Evolutionary conservation across 75 land plant genomes (phyloP).

Genomic region (Gnetum montanum): DNA sequence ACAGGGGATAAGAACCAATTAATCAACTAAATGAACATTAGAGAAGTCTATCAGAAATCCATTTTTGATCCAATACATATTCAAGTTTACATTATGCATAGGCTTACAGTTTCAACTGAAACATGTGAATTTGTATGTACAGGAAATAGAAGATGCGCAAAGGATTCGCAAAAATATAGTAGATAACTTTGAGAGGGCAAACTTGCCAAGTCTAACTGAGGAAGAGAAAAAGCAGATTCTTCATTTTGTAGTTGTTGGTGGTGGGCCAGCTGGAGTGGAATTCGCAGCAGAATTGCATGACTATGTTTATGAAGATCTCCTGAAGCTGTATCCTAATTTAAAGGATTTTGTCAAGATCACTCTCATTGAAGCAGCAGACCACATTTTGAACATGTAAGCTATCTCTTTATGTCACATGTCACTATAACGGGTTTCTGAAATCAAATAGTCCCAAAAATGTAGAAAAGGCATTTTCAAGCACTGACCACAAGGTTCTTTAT

Average conservation of each 20-base stretch:
- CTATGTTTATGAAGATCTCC: constrained; percentile 67
- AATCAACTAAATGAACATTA: too few relatives aligned
- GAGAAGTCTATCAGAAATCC: too few relatives aligned
- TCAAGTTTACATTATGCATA: background rate
- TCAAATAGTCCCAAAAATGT: too few relatives aligned
- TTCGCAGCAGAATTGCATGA: constrained; percentile 95
- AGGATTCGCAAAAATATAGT: constrained; percentile 68
- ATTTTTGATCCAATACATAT: too few relatives aligned
- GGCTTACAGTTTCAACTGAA: background rate
- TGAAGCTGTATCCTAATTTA: constrained; percentile 52
- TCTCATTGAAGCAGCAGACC: constrained; percentile 65
- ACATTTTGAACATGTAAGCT: constrained; percentile 81
- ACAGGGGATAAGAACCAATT: too few relatives aligned
- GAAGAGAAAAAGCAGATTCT: constrained; percentile 66
- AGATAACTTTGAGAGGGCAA: constrained; percentile 79
- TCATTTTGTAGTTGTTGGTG: constrained; percentile 85
- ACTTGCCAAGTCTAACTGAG: constrained; percentile 48
- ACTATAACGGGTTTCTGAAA: too few relatives aligned
- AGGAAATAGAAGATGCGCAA: constrained; percentile 98
- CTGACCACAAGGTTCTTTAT: too few relatives aligned
- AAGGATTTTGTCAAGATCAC: constrained; percentile 55
- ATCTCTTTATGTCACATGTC: background rate
- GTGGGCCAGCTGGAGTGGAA: constrained; percentile 95
- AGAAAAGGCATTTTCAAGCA: too few relatives aligned
- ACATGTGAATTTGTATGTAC: too few relatives aligned